phyloP scores from a whole-genome alignment of 192 early-diverging fungal species.

The Spinellus fusiger region DNA sequence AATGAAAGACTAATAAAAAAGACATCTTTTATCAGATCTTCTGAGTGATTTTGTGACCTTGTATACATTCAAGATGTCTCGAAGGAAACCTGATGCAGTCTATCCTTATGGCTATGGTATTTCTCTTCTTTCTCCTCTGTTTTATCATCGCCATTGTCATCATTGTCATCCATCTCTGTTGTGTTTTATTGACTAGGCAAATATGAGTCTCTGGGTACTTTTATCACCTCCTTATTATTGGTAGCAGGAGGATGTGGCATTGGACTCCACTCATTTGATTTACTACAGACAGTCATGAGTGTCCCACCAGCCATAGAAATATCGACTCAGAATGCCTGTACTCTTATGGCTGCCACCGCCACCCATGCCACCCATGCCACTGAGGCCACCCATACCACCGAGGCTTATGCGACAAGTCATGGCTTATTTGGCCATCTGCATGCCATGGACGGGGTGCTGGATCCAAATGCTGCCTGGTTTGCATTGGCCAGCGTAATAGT shows the following conservation, averaged over 20 bases:
- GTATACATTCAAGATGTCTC: constrained; percentile 68
- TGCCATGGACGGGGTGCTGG: constrained; percentile 31
- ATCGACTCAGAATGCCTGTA: constrained; percentile 3
- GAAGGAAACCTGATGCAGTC: constrained; percentile 47
- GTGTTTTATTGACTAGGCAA: constrained; percentile 31
- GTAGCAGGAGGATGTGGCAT: constrained; percentile 62
- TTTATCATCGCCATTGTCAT: neutral
- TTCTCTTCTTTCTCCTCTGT: constrained; percentile 2
- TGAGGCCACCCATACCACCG: constrained; percentile 5
- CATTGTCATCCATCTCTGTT: neutral
- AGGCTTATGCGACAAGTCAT: constrained; percentile 5
- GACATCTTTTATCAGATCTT: constrained; percentile 39
- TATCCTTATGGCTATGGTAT: constrained; percentile 69
- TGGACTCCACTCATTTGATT: constrained; percentile 56
- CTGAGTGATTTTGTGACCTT: constrained; percentile 74
- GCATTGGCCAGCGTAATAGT: constrained; percentile 56
- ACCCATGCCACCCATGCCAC: constrained; percentile 13
- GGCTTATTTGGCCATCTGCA: constrained; percentile 4
- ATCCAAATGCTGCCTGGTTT: constrained; percentile 70
- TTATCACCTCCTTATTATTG: constrained; percentile 62
- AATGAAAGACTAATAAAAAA: too few species aligned
- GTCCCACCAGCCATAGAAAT: constrained; percentile 8
- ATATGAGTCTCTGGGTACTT: constrained; percentile 59
- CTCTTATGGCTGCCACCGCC: neutral
- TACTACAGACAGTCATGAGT: constrained; percentile 36